phyloP scores from a whole-genome alignment of 306 rosid species.

The Begonia fuchsioides region DNA sequence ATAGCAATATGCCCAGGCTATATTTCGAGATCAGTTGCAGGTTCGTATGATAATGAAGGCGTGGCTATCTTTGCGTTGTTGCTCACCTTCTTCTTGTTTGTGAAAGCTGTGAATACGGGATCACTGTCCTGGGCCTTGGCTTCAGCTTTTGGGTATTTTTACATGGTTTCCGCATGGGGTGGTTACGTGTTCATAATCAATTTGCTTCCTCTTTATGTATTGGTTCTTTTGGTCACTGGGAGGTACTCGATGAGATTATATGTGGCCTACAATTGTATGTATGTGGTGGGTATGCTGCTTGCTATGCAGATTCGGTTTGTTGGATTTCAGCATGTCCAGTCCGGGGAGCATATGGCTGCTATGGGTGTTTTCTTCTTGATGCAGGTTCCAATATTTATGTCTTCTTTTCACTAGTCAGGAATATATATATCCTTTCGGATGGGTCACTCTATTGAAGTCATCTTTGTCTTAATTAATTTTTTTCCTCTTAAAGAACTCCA shows the following conservation, averaged over 20 bases:
- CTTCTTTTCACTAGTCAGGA: no score
- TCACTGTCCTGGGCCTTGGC: slow-evolving; percentile 84
- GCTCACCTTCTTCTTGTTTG: slow-evolving; percentile 73
- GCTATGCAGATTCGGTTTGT: slow-evolving; percentile 99
- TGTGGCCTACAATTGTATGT: slow-evolving; percentile 87
- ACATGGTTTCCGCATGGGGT: slow-evolving; percentile 99
- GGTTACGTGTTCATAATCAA: slow-evolving; percentile 88
- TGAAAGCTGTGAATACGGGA: slow-evolving; percentile 89
- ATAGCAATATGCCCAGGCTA: slow-evolving; percentile 96
- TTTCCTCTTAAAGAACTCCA: background rate
- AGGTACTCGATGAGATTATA: slow-evolving; percentile 83
- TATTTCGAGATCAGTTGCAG: slow-evolving; percentile 90
- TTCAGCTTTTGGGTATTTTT: slow-evolving; percentile 90
- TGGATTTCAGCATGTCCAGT: slow-evolving; percentile 97
- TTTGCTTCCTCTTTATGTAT: slow-evolving; percentile 71
- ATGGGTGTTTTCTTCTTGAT: slow-evolving; percentile 98
- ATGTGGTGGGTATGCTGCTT: slow-evolving; percentile 84
- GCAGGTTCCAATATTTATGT: slow-evolving; percentile 46
- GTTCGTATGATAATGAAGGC: slow-evolving; percentile 94
- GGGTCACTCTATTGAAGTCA: no score
- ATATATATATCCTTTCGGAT: no score
- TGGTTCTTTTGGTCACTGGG: slow-evolving; percentile 76
- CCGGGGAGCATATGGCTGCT: slow-evolving; percentile 99
- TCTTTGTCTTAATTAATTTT: background rate
- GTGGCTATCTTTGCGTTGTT: slow-evolving; percentile 85